Base-by-base conservation (phyloP, 129 eudicot genomes). In the Dittrichia graveolens region DNA sequence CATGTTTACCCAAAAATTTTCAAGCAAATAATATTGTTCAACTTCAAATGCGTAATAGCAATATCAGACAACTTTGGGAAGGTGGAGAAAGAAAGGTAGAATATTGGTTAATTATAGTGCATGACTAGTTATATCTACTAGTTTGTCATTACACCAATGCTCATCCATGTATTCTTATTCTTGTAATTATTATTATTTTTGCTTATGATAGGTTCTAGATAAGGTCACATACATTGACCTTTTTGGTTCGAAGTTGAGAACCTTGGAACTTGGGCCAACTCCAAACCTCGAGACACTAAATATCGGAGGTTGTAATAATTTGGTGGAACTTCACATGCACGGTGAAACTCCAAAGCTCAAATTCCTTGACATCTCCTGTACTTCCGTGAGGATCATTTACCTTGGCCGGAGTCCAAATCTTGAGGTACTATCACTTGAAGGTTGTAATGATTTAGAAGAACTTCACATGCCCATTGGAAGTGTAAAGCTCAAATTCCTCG, bases 61-160 rank as follows among this genome's bases (percentile, higher is more conserved):
- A 0, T 8, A 57, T 57, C n/a, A 4, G 7, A 0, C 40, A 18
- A 54, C 75, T 70, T 7, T 18, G 31, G 65, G n/a, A 70, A 54
- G 65, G 7, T 11, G 54, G 53, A 35, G 37, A 67, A 12, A 47
- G 4, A 47, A 47, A 67, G 72, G 59, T 67, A 31, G 72, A 11
- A 31, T 6, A 7, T 59, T 59, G 19, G 1, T 35, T 12, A 3
- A 8, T 39, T 61, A 4, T 44, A 31, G 49, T 49, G 2, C 34
- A 34, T 38, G 34, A 4, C 49, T 34, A n/a, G n/a, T 47, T n/a
- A n/a, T n/a, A n/a, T n/a, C n/a, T 47, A 46, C 31, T 6, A 6
- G 57, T 67, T 48, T 67, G 35, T 49, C 9, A 7, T 31, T 49
- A n/a, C n/a, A n/a, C n/a, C n/a, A n/a, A n/a, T n/a, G n/a, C n/a